These are phyloP conservation scores for Aspergillus conjunctus DNA, from an alignment of 495 filamentous ascomycete genomes.

Conservation along the genomic window DNA sequence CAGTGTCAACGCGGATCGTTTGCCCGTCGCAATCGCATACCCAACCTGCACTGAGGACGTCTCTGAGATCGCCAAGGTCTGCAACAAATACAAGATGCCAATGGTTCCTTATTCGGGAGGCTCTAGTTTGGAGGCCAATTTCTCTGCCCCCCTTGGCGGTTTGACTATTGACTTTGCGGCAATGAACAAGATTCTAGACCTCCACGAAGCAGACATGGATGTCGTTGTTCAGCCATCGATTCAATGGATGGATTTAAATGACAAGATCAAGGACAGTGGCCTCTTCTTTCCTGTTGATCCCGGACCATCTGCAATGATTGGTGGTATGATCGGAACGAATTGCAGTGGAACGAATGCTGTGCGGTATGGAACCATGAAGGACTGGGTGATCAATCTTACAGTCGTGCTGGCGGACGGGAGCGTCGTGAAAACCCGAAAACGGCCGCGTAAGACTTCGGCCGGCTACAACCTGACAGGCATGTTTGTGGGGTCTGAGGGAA, in stretches of 20 bases:
- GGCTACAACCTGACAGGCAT: constrained; percentile 86
- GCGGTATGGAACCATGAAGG: constrained; percentile 93
- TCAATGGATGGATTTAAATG: constrained; percentile 88
- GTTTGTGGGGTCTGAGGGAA: constrained; percentile 92
- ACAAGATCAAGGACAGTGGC: constrained; percentile 69
- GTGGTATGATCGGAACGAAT: constrained; percentile 94
- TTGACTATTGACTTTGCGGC: constrained; percentile 85
- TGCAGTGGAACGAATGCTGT: constrained; percentile 94
- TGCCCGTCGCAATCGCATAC: constrained; percentile 81
- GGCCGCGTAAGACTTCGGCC: constrained; percentile 72
- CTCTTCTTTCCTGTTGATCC: constrained; percentile 92
- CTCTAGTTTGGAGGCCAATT: constrained; percentile 85
- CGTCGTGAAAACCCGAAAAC: constrained; percentile 75
- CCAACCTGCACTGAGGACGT: constrained; percentile 81
- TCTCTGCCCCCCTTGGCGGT: constrained; percentile 81
- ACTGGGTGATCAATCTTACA: constrained; percentile 90
- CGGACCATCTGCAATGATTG: constrained; percentile 73
- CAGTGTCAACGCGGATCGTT: constrained; percentile 71
- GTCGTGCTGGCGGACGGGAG: constrained; percentile 92
- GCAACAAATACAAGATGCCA: constrained; percentile 79
- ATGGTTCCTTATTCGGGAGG: constrained; percentile 87
- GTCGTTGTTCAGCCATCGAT: constrained; percentile 88
- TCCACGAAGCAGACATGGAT: constrained; percentile 89
- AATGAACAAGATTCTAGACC: constrained; percentile 79
- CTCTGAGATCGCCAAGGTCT: constrained; percentile 75